Base-by-base conservation (phyloP, 805 yeast genomes). In the Isabelozyma heimii region DNA sequence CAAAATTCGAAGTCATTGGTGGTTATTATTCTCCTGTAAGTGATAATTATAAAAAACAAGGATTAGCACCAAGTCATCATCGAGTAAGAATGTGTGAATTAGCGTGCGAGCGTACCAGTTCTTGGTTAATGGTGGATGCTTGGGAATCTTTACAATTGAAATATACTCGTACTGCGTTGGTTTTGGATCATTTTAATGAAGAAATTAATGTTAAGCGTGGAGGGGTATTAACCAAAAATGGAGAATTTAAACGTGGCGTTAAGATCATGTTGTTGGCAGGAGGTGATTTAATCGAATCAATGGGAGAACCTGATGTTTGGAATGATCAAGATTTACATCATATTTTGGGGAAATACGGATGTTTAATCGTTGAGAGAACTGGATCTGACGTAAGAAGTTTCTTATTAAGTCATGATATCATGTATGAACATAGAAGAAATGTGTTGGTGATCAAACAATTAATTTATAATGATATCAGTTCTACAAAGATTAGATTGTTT, bases 251-350 rank as follows among this genome's bases (percentile, higher is more conserved):
- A 51, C 77, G 90, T 48, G 97, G 97, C 20, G 97, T 88, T 47
- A 92, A 92, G 65, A 86, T 94, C 60, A 92, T 94, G 98, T 77
- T 94, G 47, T 74, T 94, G 39, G 99, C 99, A 0, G 99, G 99
- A 45, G 99, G 99, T 40, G 99, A 94, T 69, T 79, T 94, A 57
- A 94, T 94, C 47, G 99, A 94, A 67, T 85, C 95, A 41, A 94
- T 94, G 98, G 99, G 99, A n/a, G 99, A 94, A 69, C 98, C 99
- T 17, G 94, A 92, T 60, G 99, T 94, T 37, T 94, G 99, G 99
- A 96, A 96, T 1, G 98, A 92, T 65, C 86, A 80, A 49, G 99
- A 94, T 68, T 76, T 94, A 59, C 96, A 91, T 60, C 99, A 94
- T 65, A 94, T 94, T 43, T 76, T 94, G 56, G 99, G 99, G 26